Conservation (phyloP, 257 asterid genomes). For the Lavandula angustifolia region DNA sequence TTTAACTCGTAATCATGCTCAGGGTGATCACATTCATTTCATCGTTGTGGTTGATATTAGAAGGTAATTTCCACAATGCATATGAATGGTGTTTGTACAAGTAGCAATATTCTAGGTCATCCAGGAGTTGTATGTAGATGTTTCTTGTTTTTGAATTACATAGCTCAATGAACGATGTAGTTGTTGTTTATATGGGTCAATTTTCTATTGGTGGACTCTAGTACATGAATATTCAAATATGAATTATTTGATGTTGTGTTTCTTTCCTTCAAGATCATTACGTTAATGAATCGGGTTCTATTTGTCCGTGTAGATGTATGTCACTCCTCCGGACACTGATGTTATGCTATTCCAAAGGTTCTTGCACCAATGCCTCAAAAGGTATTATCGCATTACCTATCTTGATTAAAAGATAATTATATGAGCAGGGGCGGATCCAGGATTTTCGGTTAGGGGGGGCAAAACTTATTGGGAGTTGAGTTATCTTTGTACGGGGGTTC, state of each 20-base stretch:
- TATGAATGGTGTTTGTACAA: neutral
- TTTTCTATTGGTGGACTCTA: conserved; percentile 8
- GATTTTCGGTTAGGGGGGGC: too few relatives aligned
- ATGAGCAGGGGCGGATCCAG: too few relatives aligned
- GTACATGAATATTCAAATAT: neutral
- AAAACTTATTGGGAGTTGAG: too few relatives aligned
- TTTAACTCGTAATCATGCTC: neutral
- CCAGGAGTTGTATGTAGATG: neutral
- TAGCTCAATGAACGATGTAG: neutral
- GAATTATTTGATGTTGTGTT: neutral
- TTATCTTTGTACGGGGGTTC: too few relatives aligned
- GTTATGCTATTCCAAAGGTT: conserved; percentile 84
- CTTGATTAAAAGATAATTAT: neutral
- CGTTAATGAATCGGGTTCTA: conserved; percentile 1
- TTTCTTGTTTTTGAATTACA: neutral
- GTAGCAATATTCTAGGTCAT: neutral
- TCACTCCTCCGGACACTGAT: conserved; percentile 96
- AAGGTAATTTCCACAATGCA: neutral
- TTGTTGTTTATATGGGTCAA: neutral
- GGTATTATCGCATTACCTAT: conserved; percentile 40
- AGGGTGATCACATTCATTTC: neutral
- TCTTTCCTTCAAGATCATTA: neutral
- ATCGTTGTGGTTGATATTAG: too few relatives aligned
- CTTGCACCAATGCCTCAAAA: conserved; percentile 95
- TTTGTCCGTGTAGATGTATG: conserved; percentile 72